Evolutionary conservation across 2,329 filamentous ascomycete genomes (phyloP), one percentile per base, ranked within the genome.

Genomic region (Colletotrichum costaricense): DNA sequence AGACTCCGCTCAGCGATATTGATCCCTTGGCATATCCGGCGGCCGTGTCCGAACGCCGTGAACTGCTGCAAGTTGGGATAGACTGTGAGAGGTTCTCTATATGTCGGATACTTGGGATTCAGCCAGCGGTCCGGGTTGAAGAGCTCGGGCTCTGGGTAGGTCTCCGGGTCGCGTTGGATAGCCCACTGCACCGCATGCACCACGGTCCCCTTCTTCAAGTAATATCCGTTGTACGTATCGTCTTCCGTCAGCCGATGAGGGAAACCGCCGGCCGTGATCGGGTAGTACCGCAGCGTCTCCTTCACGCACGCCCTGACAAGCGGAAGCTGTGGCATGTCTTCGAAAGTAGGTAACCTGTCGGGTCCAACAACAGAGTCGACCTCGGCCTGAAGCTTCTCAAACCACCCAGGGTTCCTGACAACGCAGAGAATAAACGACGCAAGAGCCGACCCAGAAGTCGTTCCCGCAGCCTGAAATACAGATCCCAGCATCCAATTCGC

Each of bases 111-210:
- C 6, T 70, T 56, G 0, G 81, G 80, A 2, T 82, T 77, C 5
- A 84, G 71, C 81, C 83, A 86, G 1, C 84, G 80, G 1, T 78
- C 81, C 1, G 84, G 84, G 74, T 84, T 82, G 74, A 86, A 86
- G 1, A 69, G 67, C 26, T 86, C 82, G 0, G 80, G 76, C 65
- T 85, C 80, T 0, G 81, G 80, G 64, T 85, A 87, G 2, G 78
- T 78, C 1, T 75, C 67, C 19, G 85, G 82, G 70, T 88, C 81
- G 30, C 85, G 85, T 9, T 85, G 84, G 67, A 88, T 86, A 62
- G 81, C 84, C 84, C 85, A 89, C 80, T 88, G 86, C 24, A 89
- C 78, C 1, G 88, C 86, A 64, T 89, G 84, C 24, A 89, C 84
- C 0, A 86, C 86, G 1, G 87, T 84, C 3, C 87, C 87, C 59